Base-by-base conservation (phyloP, 2,329 filamentous ascomycete species). In the Ascochyta clinopodiicola region DNA sequence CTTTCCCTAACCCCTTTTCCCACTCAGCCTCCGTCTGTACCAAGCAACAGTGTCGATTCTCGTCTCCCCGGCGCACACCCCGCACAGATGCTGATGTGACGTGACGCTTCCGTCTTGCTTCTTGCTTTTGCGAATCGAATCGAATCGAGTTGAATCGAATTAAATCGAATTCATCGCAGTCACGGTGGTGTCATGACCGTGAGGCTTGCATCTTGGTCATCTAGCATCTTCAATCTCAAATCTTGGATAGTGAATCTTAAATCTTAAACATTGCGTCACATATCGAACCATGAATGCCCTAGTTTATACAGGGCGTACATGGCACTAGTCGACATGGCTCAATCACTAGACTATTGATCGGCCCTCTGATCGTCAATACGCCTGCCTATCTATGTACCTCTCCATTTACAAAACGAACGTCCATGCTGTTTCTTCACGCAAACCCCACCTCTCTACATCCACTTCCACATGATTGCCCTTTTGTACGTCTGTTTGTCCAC, bases 1-100 rank as follows among this genome's bases (percentile, higher is more conserved):
- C 27, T 27, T 19, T 36, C 25, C 37, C 52, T 56, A 56, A 35
- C 46, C 46, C 52, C 52, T 45, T 51, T 56, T 51, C 38, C 46
- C 25, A 2, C 24, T 25, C 22, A 22, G 34, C 9, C 52, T 51
- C 52, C 46, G 46, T 37, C 24, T 29, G 32, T 17, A 17, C 17
- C 17, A 17, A 17, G 17, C n/a, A n/a, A n/a, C n/a, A 17, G 17
- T 17, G 17, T 17, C 17, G 17, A 17, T 17, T 17, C 17, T 17
- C 17, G 17, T 17, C 17, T 17, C 17, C 17, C 17, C 17, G 17
- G 17, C 17, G 17, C 17, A 17, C 39, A 44, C 51, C 45, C 35
- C 45, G 44, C 51, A 55, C 51, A 49, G 51, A 40, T 55, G 12
- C 29, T 8, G 17, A 17, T 17, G 17, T 17, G 17, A 17, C 17